These are phyloP conservation scores for Artemisia argyi DNA, from an alignment of 129 eudicot genomes.

Conservation along the genomic window DNA sequence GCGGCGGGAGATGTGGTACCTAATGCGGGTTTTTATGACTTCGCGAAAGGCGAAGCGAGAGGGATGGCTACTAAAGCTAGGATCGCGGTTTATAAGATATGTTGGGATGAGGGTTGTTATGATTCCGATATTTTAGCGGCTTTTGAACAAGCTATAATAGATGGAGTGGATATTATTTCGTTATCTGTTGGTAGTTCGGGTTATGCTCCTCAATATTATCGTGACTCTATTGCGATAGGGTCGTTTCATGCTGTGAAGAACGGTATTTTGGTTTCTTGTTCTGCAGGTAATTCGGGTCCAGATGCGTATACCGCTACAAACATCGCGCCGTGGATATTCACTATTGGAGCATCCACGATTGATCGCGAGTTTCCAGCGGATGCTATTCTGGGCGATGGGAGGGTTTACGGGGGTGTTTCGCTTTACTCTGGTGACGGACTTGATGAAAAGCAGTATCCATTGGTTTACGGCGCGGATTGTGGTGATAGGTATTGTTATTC, in stretches of 20 bases:
- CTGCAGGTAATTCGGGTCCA: slow-evolving; percentile 96
- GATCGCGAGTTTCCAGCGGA: slow-evolving; percentile 96
- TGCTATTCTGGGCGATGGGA: slow-evolving; percentile 80
- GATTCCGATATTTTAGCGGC: slow-evolving; percentile 97
- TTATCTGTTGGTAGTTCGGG: slow-evolving; percentile 84
- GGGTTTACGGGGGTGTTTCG: slow-evolving; percentile 68
- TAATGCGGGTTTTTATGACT: slow-evolving; percentile 63
- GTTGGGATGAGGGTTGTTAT: slow-evolving; percentile 82
- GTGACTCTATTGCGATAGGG: slow-evolving; percentile 89
- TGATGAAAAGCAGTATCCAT: slow-evolving; percentile 45
- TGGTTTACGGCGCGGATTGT: slow-evolving; percentile 60
- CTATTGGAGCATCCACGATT: slow-evolving; percentile 90
- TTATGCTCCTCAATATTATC: slow-evolving; percentile 65
- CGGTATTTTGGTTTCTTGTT: slow-evolving; percentile 79
- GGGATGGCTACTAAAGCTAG: slow-evolving; percentile 96
- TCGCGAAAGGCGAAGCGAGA: slow-evolving; percentile 84
- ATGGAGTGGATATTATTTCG: slow-evolving; percentile 84
- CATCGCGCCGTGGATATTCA: slow-evolving; percentile 94
- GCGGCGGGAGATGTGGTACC: slow-evolving; percentile 83
- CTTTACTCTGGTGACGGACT: slow-evolving; percentile 72
- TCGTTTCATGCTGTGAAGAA: slow-evolving; percentile 69
- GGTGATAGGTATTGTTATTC: slow-evolving; percentile 69
- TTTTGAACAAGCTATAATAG: slow-evolving; percentile 75
- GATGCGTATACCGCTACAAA: slow-evolving; percentile 68
- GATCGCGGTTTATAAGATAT: slow-evolving; percentile 92